A percentile compares a stretch with the other conserved stretches of the same genome.
These are phyloP conservation scores for Pyrenophora tritici-repentis DNA, from an alignment of 2,329 filamentous ascomycete genomes.

Conservation along the genomic window DNA sequence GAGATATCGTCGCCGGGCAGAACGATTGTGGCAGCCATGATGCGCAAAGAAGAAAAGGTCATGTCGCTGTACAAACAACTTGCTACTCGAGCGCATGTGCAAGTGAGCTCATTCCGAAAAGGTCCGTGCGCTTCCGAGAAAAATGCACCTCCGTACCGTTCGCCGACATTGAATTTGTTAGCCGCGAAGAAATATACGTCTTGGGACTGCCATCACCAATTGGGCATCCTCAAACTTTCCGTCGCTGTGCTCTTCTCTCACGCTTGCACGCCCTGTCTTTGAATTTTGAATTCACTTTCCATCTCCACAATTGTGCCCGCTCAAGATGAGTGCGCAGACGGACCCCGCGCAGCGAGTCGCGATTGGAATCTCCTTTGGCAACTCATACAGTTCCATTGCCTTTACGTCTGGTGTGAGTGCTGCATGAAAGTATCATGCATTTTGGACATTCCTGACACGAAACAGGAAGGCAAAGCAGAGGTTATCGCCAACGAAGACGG, in stretches of 20 bases:
- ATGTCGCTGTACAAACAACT: not conserved
- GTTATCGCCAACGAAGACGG: slow-evolving; percentile 99
- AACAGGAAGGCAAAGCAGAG: slow-evolving; percentile 85
- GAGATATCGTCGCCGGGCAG: slow-evolving; percentile 82
- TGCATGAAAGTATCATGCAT: not conserved
- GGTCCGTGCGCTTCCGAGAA: slow-evolving; percentile 18
- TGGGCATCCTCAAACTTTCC: not conserved
- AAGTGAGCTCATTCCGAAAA: slow-evolving; percentile 23
- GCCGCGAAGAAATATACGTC: slow-evolving; percentile 11
- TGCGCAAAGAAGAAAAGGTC: slow-evolving; percentile 7
- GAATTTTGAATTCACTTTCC: not conserved
- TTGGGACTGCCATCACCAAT: slow-evolving; percentile 3
- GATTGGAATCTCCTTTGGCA: slow-evolving; percentile 97
- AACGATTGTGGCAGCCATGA: slow-evolving; percentile 67
- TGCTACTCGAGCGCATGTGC: slow-evolving; percentile 2
- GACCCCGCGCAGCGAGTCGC: slow-evolving; percentile 63
- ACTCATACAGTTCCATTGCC: slow-evolving; percentile 97
- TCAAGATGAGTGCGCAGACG: slow-evolving; percentile 57
- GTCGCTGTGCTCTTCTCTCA: not conserved
- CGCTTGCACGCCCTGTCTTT: not conserved
- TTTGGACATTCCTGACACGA: slow-evolving; percentile 13
- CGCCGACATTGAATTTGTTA: slow-evolving; percentile 32
- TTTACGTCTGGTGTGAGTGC: slow-evolving; percentile 68
- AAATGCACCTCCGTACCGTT: slow-evolving; percentile 20
- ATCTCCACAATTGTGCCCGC: slow-evolving; percentile 7